Evolutionary conservation across 306 rosid genomes (phyloP).

Genomic region (Cucurbita maxima): DNA sequence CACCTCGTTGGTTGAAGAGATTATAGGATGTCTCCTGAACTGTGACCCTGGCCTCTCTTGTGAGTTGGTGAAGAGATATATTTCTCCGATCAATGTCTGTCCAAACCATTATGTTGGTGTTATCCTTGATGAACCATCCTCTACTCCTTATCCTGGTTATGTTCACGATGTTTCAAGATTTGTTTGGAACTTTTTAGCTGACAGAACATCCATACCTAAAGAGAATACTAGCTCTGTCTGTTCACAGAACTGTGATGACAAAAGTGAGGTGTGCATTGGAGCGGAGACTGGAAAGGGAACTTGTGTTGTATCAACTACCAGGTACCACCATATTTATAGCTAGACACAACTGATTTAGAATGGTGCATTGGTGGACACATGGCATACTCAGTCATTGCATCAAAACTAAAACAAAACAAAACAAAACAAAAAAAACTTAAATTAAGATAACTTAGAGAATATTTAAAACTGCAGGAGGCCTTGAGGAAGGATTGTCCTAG

Average conservation of each 20-base stretch:
- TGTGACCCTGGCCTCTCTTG: slow-evolving; percentile 95
- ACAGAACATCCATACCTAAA: slow-evolving; percentile 47
- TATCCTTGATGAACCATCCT: slow-evolving; percentile 57
- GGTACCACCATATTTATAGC: slow-evolving; percentile 25
- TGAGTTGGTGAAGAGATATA: slow-evolving; percentile 63
- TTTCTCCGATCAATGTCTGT: slow-evolving; percentile 48
- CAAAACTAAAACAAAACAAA: background rate
- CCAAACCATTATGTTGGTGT: slow-evolving; percentile 92
- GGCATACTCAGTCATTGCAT: background rate
- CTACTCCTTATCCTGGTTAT: slow-evolving; percentile 43
- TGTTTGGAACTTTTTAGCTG: slow-evolving; percentile 76
- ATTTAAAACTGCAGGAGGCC: background rate
- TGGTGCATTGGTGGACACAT: background rate
- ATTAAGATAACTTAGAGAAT: background rate
- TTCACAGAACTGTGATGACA: slow-evolving; percentile 47
- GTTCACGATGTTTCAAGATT: slow-evolving; percentile 71
- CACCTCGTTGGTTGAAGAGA: slow-evolving; percentile 67
- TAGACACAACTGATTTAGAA: background rate
- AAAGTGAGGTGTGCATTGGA: slow-evolving; percentile 58
- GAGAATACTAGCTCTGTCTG: slow-evolving; percentile 38
- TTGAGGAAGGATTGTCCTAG: background rate
- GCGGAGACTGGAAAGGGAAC: slow-evolving; percentile 68
- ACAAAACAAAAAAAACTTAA: background rate
- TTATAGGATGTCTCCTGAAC: slow-evolving; percentile 51
- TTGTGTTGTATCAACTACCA: slow-evolving; percentile 74